Evolutionary conservation across 2,329 filamentous ascomycete species (phyloP).

Genomic region (Xylaria digitata): DNA sequence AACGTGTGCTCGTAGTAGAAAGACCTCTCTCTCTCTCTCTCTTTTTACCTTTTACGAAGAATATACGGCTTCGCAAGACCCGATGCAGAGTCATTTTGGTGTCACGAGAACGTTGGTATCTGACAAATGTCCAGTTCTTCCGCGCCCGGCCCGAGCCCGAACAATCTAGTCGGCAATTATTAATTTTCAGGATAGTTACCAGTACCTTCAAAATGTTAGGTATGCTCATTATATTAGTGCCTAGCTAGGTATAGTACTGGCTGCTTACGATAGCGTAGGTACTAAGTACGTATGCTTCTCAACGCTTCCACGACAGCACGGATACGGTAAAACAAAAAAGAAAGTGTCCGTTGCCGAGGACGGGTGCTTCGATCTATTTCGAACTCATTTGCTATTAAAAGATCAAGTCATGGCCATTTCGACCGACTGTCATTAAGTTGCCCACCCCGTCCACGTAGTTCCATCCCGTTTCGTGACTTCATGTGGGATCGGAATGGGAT

Average conservation of each 20-base stretch:
- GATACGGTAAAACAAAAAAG: background rate
- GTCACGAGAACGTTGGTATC: slow-evolving; percentile 19
- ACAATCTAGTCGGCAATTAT: background rate
- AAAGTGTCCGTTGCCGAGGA: slow-evolving; percentile 10
- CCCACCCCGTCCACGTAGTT: background rate
- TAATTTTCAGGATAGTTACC: background rate
- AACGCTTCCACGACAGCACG: slow-evolving; percentile 6
- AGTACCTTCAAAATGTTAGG: background rate
- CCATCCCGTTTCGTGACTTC: background rate
- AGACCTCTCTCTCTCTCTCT: slow-evolving; percentile 2
- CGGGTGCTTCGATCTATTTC: slow-evolving; percentile 8
- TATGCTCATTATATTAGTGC: background rate
- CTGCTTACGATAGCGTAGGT: no score
- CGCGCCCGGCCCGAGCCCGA: slow-evolving; percentile 12
- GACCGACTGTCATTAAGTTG: slow-evolving; percentile 1
- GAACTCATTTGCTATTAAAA: slow-evolving; percentile 13
- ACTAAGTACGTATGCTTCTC: slow-evolving; percentile 1
- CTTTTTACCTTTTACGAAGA: background rate
- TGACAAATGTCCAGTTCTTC: slow-evolving; percentile 27
- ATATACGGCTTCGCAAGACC: slow-evolving; percentile 9
- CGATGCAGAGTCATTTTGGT: slow-evolving; percentile 19
- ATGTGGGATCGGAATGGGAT: slow-evolving; percentile 17
- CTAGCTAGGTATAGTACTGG: background rate
- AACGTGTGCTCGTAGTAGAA: background rate
- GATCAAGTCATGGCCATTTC: background rate